Base-by-base conservation (phyloP, 768 basidiomycete species). In the Strobilomyces dryophilus region DNA sequence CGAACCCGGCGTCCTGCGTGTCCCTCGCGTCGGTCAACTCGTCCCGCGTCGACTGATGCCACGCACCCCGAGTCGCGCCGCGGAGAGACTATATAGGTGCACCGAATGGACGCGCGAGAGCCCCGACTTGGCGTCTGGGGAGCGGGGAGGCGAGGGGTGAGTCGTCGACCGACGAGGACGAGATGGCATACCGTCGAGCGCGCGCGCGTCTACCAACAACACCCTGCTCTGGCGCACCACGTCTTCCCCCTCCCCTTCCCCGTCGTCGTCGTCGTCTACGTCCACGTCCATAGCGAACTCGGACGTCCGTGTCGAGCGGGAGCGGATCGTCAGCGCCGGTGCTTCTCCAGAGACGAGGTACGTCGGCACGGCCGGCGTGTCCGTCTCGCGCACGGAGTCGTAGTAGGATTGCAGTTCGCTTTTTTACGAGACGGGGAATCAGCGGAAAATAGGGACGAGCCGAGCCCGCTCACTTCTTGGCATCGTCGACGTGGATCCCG, bases 1-100 rank as follows among this genome's bases (percentile, higher is more conserved):
- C 63, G 14, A 79, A 68, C 8, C 67, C 73, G 7, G 73, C 69
- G 52, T 81, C 80, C 80, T 81, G 53, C n/a, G 15, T 12, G 12
- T 20, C 24, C 3, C 29, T 29, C 29, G 24, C 29, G 6, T 20
- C 20, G 5, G 24, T 61, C 27, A 61, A 50, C 36, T 1, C 1
- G 29, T 45, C 10, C 7, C 18, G 40, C 11, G 17, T 55, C 29
- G 34, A 26, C 2, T 36, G 11, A 14, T 12, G 31, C 8, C 11
- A 55, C 57, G 36, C 42, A 73, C 84, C 49, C 64, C 83, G 36
- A 91, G 65, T 5, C 75, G 78, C 1, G 82, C 79, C 1, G 88
- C 84, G 0, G 89, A 82, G 29, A 92, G 63, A 61, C 86, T 82
- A 66, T 92, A 92, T 9, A 92, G 69, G 58, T 87, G 81, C 14